A percentile compares a stretch with the other conserved stretches of the same genome.
Conservation (phyloP, 2,329 filamentous ascomycete species). For the Piedraia hortae region DNA sequence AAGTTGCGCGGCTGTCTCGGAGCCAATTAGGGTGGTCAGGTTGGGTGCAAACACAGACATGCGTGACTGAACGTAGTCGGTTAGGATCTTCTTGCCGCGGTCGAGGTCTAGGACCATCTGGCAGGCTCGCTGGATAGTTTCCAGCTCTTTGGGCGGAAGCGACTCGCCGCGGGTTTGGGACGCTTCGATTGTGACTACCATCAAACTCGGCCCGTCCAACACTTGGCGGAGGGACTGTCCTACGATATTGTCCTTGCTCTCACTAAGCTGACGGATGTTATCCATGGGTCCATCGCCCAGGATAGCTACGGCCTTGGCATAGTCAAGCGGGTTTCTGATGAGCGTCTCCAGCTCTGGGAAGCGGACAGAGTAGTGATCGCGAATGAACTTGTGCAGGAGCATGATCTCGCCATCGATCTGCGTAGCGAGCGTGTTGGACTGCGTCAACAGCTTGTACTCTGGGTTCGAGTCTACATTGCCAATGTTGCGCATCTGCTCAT, state of each 20-base stretch:
- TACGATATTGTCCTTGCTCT: constrained; percentile 51
- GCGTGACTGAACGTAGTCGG: constrained; percentile 82
- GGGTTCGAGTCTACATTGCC: constrained; percentile 79
- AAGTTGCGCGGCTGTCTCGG: constrained; percentile 81
- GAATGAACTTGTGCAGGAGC: constrained; percentile 82
- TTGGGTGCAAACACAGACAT: constrained; percentile 96
- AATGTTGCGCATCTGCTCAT: constrained; percentile 34
- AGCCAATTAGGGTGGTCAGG: constrained; percentile 67
- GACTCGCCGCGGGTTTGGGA: constrained; percentile 64
- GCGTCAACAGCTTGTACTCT: constrained; percentile 66
- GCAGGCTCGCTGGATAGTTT: constrained; percentile 48
- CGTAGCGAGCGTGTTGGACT: constrained; percentile 71
- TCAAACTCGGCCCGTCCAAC: constrained; percentile 66
- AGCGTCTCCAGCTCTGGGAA: constrained; percentile 84
- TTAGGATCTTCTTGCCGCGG: constrained; percentile 59
- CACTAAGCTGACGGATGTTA: constrained; percentile 54
- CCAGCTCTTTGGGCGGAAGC: constrained; percentile 47
- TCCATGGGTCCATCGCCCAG: constrained; percentile 80
- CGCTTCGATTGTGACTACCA: constrained; percentile 88
- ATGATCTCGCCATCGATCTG: constrained; percentile 82
- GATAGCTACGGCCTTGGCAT: constrained; percentile 82
- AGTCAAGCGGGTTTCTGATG: constrained; percentile 76
- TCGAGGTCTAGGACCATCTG: constrained; percentile 74
- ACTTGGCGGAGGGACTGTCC: constrained; percentile 50
- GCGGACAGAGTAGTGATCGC: constrained; percentile 79